phyloP scores from a whole-genome alignment of 257 asterid species.

The Oldenlandia corymbosa region DNA sequence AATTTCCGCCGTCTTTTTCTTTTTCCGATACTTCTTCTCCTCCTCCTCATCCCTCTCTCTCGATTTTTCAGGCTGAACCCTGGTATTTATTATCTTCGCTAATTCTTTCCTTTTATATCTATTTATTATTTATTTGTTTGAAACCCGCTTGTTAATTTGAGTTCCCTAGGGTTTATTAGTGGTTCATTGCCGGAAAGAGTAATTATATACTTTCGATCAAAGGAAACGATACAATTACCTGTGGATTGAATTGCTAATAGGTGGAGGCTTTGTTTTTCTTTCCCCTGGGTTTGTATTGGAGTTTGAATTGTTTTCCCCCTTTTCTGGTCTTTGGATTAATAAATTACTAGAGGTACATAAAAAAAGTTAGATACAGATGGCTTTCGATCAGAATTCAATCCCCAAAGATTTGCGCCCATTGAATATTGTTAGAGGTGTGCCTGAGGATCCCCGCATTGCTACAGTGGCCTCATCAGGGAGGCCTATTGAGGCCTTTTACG shows the following conservation, averaged over 20 bases:
- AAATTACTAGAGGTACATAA: not conserved
- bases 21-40: slow-evolving; percentile 19
- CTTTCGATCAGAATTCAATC: slow-evolving; percentile 66
- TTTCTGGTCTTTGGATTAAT: not conserved
- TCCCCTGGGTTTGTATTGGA: not conserved
- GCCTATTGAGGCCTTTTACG: slow-evolving; percentile 59
- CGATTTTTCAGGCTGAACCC: slow-evolving; percentile 3
- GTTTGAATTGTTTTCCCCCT: not conserved
- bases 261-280: not conserved
- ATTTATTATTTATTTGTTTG: slow-evolving; percentile 1
- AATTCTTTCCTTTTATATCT: not conserved
- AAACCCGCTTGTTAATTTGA: not conserved
- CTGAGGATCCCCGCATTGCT: slow-evolving; percentile 65
- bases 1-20: slow-evolving; percentile 16
- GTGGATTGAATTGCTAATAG: not conserved
- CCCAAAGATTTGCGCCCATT: slow-evolving; percentile 76
- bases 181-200: slow-evolving; percentile 8
- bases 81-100: not conserved
- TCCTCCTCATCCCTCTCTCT: slow-evolving; percentile 5
- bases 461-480: slow-evolving; percentile 52
- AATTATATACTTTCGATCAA: not conserved
- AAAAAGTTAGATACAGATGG: slow-evolving; percentile 39
- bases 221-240: not conserved
- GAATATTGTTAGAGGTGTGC: slow-evolving; percentile 44
- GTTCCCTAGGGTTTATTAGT: not conserved